Evolutionary conservation across 192 early-diverging fungal genomes (phyloP).

Genomic region (Rhizoclosmatium sp.): DNA sequence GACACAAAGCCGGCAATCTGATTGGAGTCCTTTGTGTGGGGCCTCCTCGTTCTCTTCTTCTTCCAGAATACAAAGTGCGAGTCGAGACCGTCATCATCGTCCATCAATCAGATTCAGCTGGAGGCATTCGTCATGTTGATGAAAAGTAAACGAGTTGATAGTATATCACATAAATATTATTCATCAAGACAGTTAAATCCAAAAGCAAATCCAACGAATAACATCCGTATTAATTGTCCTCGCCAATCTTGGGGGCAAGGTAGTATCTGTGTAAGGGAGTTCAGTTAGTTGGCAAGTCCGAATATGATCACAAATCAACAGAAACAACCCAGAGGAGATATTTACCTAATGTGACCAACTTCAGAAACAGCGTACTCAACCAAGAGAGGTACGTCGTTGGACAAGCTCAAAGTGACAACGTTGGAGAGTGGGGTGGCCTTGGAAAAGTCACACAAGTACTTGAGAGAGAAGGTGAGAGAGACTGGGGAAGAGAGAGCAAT

Average conservation of each 20-base stretch:
- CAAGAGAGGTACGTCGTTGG: conserved; percentile 87
- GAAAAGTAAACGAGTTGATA: too few relatives aligned
- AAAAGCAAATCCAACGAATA: not conserved
- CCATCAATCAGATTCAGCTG: too few relatives aligned
- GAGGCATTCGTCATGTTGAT: too few relatives aligned
- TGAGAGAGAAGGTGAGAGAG: conserved; percentile 86
- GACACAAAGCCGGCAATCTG: not conserved
- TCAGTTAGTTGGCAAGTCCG: not conserved
- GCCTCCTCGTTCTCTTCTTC: too few relatives aligned
- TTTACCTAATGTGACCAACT: conserved; percentile 86
- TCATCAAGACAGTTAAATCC: not conserved
- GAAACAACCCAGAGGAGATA: not conserved
- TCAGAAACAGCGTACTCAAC: conserved; percentile 93
- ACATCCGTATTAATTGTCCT: conserved; percentile 41
- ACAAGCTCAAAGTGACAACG: conserved; percentile 81
- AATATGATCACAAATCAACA: not conserved
- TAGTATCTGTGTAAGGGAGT: conserved; percentile 63
- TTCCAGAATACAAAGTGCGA: too few relatives aligned
- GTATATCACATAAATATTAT: not conserved
- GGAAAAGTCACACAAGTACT: conserved; percentile 93
- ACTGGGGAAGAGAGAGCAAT: conserved; percentile 86
- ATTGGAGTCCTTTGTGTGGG: not conserved
- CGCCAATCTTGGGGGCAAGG: conserved; percentile 82
- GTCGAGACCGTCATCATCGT: too few relatives aligned
- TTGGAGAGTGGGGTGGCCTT: conserved; percentile 89